Evolutionary conservation across 306 rosid genomes (phyloP), one percentile per base, ranked within the genome.

Genomic region (Trifolium subterraneum): DNA sequence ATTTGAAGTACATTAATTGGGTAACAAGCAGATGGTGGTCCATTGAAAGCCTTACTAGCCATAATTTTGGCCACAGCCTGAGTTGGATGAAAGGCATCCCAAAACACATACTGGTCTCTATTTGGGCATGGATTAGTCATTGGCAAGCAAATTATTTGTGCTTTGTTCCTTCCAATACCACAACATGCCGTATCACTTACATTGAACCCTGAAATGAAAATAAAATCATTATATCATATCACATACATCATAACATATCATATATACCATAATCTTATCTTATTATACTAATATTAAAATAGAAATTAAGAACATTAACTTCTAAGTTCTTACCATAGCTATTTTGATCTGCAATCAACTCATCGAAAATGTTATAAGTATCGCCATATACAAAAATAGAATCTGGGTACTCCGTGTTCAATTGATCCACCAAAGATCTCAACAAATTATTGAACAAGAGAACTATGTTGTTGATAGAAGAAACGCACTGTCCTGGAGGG

Each of bases 81-180:
- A 1, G 71, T 70, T 1, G 77, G 85, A 52, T 84, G 83, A 22
- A 64, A 81, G n/a, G 85, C 74, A 64, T 83, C 87, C 86, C 87
- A 83, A 25, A 86, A 86, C 59, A 83, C 72, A 65, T 74, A 68
- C 25, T 80, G 60, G 70, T 78, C 72, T 51, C 86, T 83, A 27
- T 63, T 31, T 33, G 61, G 0, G 60, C 86, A 83, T 8, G 87
- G 86, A 18, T 9, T 1, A 8, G 47, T 1, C 13, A 55, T 3
- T 5, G 84, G 86, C 22, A 83, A 66, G 48, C 87, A 86, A 11
- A 74, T 68, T 70, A 80, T 72, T 27, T 15, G 76, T 19, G 82
- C 82, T 36, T 4, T 23, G 31, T 71, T 70, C 69, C 68, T 74
- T 70, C 90, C 90, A 33, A 83, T 0, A 0, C 87, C 90, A 69